These are phyloP conservation scores for Chaetomium tenue DNA, from an alignment of 495 filamentous ascomycete species.

Conservation along the genomic window DNA sequence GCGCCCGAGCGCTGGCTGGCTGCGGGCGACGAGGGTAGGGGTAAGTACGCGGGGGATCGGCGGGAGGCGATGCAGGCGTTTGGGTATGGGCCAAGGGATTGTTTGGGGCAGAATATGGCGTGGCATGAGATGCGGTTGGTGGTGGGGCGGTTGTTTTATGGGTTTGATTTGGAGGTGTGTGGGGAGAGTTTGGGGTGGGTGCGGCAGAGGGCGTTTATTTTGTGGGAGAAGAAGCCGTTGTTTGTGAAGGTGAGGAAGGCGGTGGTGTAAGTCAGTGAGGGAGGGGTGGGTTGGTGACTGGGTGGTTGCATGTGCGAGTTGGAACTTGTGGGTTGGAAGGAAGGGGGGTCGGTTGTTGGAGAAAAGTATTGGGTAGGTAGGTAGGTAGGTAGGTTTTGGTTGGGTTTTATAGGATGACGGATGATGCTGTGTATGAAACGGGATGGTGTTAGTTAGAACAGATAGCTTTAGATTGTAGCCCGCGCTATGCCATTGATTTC, in stretches of 20 bases:
- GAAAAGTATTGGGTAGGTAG: no score
- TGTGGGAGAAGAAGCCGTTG: slow-evolving; percentile 6
- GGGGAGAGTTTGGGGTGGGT: neutral
- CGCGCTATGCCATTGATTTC: no score
- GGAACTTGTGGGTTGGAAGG: no score
- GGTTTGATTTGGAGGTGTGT: neutral
- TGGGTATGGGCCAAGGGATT: neutral
- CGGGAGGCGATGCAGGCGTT: slow-evolving; percentile 2
- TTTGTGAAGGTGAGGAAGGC: neutral
- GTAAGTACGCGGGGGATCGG: slow-evolving; percentile 1
- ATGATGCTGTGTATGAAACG: no score
- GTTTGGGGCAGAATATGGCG: neutral
- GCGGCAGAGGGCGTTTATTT: neutral
- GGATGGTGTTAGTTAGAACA: no score
- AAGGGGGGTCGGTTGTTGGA: no score
- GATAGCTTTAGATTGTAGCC: no score
- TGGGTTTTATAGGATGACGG: no score
- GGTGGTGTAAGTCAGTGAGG: neutral
- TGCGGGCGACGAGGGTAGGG: neutral
- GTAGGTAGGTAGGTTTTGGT: no score
- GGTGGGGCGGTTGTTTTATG: neutral
- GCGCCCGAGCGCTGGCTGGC: slow-evolving; percentile 1
- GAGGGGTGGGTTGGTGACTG: neutral
- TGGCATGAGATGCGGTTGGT: neutral
- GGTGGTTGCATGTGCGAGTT: no score